A percentile compares a stretch with the other conserved stretches of the same genome.
phyloP scores from a whole-genome alignment of 106 monocot genomes.

The Acorus gramineus region DNA sequence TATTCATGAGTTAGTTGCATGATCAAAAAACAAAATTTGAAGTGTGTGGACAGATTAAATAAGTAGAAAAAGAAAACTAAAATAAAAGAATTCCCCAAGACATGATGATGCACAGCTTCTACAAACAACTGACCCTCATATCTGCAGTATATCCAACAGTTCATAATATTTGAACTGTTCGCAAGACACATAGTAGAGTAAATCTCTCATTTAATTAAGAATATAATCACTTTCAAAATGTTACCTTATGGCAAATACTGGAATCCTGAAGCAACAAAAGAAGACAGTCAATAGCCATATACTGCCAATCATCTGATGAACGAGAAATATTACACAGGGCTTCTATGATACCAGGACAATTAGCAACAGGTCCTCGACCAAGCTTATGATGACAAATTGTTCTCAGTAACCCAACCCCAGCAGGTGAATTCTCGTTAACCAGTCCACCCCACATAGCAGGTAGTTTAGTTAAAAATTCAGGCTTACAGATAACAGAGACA shows the following conservation, averaged over 20 bases:
- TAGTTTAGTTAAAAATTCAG: constrained; percentile 64
- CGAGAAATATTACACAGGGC: constrained; percentile 84
- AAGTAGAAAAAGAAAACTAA: too few species aligned
- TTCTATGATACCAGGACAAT: constrained; percentile 50
- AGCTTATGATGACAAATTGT: constrained; percentile 91
- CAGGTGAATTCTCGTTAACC: constrained; percentile 96
- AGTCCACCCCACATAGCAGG: constrained; percentile 99
- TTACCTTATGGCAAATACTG: constrained; percentile 74
- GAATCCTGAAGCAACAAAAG: constrained; percentile 84
- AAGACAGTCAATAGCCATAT: constrained; percentile 98
- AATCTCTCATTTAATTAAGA: too few species aligned
- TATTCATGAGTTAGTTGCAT: too few species aligned
- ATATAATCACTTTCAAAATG: background rate
- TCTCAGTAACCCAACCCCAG: constrained; percentile 85
- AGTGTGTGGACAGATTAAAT: too few species aligned
- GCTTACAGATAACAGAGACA: constrained; percentile 82
- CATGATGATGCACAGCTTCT: too few species aligned
- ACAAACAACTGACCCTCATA: too few species aligned
- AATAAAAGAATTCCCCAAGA: too few species aligned
- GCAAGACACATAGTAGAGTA: background rate
- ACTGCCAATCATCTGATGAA: constrained; percentile 99
- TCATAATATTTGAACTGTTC: too few species aligned
- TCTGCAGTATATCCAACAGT: too few species aligned
- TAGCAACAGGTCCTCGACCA: constrained; percentile 68
- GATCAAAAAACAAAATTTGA: too few species aligned